phyloP scores from a whole-genome alignment of 129 eudicot genomes.

The Saussurea involucrata region DNA sequence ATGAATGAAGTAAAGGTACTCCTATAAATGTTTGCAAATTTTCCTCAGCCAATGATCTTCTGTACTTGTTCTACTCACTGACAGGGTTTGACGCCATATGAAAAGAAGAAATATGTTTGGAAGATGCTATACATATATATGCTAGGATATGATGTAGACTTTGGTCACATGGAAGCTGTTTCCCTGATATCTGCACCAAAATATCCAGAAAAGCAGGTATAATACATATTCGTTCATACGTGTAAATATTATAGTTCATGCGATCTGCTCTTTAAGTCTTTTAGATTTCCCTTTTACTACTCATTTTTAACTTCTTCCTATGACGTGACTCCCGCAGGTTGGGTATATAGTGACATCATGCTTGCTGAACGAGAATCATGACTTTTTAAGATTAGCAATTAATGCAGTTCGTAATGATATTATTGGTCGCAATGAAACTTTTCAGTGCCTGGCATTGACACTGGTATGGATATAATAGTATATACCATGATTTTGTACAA shows the following conservation, averaged over 20 bases:
- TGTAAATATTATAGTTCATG: neutral
- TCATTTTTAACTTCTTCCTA: conserved; percentile 1
- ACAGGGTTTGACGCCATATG: conserved; percentile 90
- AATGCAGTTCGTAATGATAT: conserved; percentile 98
- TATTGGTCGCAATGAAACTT: conserved; percentile 95
- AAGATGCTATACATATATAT: conserved; percentile 94
- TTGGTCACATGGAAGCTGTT: conserved; percentile 99
- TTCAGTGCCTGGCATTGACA: conserved; percentile 95
- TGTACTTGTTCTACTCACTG: conserved; percentile 14
- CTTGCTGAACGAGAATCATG: conserved; percentile 96
- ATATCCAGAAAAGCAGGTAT: conserved; percentile 98
- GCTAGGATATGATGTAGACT: conserved; percentile 98
- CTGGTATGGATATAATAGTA: conserved; percentile 57
- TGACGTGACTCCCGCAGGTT: conserved; percentile 47
- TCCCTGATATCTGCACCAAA: conserved; percentile 97
- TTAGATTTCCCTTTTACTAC: conserved; percentile 5
- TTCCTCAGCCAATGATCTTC: neutral
- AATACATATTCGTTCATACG: neutral
- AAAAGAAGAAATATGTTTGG: conserved; percentile 99
- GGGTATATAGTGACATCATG: conserved; percentile 96
- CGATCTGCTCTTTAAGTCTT: neutral
- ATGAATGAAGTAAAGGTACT: neutral
- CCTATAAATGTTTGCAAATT: neutral
- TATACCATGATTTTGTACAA: neutral
- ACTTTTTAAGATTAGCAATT: conserved; percentile 91